Base-by-base conservation (phyloP, 345 rosid species). In the Pistacia integerrima region DNA sequence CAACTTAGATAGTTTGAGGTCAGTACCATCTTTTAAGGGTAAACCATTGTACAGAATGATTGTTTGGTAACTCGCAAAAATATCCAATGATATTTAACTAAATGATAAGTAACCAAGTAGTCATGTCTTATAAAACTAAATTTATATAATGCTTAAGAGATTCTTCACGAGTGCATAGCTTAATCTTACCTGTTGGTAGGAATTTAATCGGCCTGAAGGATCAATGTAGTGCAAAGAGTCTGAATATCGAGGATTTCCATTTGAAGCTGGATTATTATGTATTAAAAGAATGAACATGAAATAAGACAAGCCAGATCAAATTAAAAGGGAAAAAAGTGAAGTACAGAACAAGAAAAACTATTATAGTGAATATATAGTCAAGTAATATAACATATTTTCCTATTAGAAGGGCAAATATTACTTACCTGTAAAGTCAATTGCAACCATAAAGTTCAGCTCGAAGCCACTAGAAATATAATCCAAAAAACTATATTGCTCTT, bases 371-470 rank as follows among this genome's bases (percentile, higher is more conserved):
- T 13, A 25, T 20, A 44, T n/a, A 30, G 49, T 41, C 44, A 14
- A 41, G 44, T 5, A 41, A 13, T 61, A 12, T 3, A 71, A 22
- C 10, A 0, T 48, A 33, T 28, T 4, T 8, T 16, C 33, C 11
- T 20, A 25, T 13, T 17, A 70, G 2, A 56, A 49, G 20, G 17
- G 44, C 12, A 49, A 62, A 48, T 59, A 62, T 70, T 69, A 75
- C 16, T 74, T 69, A 91, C 98, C 98, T 7, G 98, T 94, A 79
- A 94, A 94, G 84, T 94, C 98, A 64, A 93, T 83, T 33, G 98
- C 97, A 77, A 94, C 97, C 97, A 94, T 92, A 73, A 94, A 94
- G 77, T 90, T 92, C 41, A 92, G 87, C 81, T 94, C 88, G 14
- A 91, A 92, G 22, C 97, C 97, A 63, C 92, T 88, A 12, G 97